A percentile compares a stretch with the other conserved stretches of the same genome.
Conservation (phyloP, 169 alveolate species). For the Plasmodium coatneyi region DNA sequence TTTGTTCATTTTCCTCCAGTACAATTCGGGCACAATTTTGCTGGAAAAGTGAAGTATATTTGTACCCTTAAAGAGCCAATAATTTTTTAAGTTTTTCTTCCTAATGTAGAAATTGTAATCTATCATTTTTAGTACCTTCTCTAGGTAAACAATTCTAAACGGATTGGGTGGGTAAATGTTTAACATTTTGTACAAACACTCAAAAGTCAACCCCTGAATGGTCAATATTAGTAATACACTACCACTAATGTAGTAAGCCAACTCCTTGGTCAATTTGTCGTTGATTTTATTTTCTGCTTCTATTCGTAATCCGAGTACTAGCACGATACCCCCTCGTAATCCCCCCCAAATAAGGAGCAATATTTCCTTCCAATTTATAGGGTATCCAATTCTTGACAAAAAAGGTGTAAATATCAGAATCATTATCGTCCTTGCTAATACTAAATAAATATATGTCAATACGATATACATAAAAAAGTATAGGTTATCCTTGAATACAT, state of each 20-base stretch:
- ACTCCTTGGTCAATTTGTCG: constrained; percentile 82
- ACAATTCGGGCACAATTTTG: constrained; percentile 83
- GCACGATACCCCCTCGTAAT: constrained; percentile 93
- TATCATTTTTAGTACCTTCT: constrained; percentile 89
- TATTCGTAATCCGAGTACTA: constrained; percentile 91
- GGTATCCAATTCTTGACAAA: constrained; percentile 84
- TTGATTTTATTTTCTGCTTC: constrained; percentile 88
- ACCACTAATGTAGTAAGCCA: constrained; percentile 92
- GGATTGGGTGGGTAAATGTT: constrained; percentile 91
- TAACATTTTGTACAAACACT: constrained; percentile 84
- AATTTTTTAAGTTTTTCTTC: constrained; percentile 78
- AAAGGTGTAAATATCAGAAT: constrained; percentile 86
- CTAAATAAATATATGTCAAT: constrained; percentile 80
- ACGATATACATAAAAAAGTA: constrained; percentile 53
- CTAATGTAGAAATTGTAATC: constrained; percentile 84
- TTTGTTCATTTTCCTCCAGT: constrained; percentile 83
- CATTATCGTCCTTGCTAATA: constrained; percentile 87
- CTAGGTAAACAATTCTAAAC: constrained; percentile 88
- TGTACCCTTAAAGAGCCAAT: constrained; percentile 90
- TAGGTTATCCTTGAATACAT: constrained; percentile 60
- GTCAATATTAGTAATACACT: constrained; percentile 91
- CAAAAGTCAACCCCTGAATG: constrained; percentile 93
- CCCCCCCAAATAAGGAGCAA: constrained; percentile 93
- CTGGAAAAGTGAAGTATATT: constrained; percentile 82
- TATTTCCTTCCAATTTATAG: constrained; percentile 88